Percentiles rank a stretch among this genome's conserved stretches.
Evolutionary conservation across 306 rosid species (phyloP).

Genomic region (Quercus wislizeni): DNA sequence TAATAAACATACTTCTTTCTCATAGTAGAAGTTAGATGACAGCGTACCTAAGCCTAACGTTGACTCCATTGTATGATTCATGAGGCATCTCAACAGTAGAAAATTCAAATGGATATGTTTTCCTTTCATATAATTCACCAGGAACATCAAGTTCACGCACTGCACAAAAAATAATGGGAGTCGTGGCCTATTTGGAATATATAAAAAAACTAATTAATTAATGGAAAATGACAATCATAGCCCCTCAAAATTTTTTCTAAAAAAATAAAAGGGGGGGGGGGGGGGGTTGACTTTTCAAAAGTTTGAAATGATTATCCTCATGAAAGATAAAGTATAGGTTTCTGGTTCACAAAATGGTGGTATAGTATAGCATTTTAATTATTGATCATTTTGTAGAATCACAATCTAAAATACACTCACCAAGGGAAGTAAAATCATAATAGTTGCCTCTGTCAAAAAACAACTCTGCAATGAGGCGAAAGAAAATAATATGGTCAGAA

Average conservation of each 20-base stretch:
- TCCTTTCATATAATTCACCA: slow-evolving; percentile 38
- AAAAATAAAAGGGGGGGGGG: background rate
- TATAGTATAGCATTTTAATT: background rate
- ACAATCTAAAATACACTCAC: slow-evolving; percentile 9
- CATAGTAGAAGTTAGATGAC: slow-evolving; percentile 3
- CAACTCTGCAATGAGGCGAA: slow-evolving; percentile 18
- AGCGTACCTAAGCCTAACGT: slow-evolving; percentile 40
- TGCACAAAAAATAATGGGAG: slow-evolving; percentile 15
- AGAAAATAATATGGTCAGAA: background rate
- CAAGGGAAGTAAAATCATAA: slow-evolving; percentile 40
- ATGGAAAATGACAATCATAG: background rate
- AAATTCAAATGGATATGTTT: slow-evolving; percentile 37
- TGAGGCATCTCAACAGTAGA: slow-evolving; percentile 42
- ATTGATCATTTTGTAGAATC: background rate
- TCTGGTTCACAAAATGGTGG: background rate
- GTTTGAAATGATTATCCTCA: background rate
- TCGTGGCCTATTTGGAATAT: background rate
- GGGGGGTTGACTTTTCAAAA: background rate
- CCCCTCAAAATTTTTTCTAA: background rate
- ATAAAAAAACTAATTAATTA: background rate
- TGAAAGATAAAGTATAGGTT: background rate
- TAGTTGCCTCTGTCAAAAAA: slow-evolving; percentile 37
- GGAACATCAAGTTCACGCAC: slow-evolving; percentile 47
- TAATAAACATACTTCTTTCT: no score
- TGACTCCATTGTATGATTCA: slow-evolving; percentile 43